A percentile compares a stretch with the other conserved stretches of the same genome.
These are phyloP conservation scores for Pseudozyma thailandica DNA, from an alignment of 1,284 basidiomycete species.

Conservation along the genomic window DNA sequence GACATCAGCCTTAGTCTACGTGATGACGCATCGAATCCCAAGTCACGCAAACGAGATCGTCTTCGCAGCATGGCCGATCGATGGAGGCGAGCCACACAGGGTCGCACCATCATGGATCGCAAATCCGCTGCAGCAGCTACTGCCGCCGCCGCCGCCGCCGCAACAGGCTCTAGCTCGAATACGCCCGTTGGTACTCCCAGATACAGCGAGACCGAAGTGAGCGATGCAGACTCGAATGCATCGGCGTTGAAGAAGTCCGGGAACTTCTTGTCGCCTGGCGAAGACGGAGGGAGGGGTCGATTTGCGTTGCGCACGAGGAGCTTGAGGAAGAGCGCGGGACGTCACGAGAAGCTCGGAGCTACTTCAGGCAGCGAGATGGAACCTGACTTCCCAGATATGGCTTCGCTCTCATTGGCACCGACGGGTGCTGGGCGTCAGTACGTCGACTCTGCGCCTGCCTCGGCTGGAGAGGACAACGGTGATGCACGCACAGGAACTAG, in stretches of 20 bases:
- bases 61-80: constrained; percentile 53
- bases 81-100: constrained; percentile 45
- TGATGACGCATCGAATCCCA: constrained; percentile 31
- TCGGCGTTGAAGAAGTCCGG: constrained; percentile 68
- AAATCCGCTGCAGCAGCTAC: constrained; percentile 36
- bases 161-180: too few relatives aligned
- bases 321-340: constrained; percentile 32
- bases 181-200: constrained; percentile 42
- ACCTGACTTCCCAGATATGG: constrained; percentile 54
- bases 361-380: constrained; percentile 53
- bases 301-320: constrained; percentile 42
- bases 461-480: constrained; percentile 49
- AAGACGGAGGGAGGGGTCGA: constrained; percentile 23
- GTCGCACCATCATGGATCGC: constrained; percentile 33
- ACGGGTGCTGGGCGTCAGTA: constrained; percentile 15
- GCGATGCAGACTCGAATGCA: constrained; percentile 76
- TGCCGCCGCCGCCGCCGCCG: too few relatives aligned
- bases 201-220: constrained; percentile 57
- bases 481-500: constrained; percentile 31
- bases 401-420: constrained; percentile 44
- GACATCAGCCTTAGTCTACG: constrained; percentile 85
- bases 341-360: constrained; percentile 42
- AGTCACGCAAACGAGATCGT: constrained; percentile 45
- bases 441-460: constrained; percentile 37
- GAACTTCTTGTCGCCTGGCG: constrained; percentile 51